phyloP scores from a whole-genome alignment of 2,329 filamentous ascomycete genomes.

The Penicillium sp. region DNA sequence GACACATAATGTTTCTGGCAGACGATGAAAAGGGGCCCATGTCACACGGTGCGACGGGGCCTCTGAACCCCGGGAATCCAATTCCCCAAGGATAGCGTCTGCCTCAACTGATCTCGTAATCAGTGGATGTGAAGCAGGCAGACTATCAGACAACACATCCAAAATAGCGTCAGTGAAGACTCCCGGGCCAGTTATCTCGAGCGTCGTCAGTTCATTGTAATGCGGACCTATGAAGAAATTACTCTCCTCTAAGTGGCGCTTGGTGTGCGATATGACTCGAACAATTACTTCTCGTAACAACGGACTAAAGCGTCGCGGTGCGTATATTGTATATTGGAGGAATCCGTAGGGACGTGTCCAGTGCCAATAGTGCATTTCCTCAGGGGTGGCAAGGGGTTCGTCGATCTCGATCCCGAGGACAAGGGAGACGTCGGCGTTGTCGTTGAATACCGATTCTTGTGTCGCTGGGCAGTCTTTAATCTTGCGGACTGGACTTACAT shows the following conservation, averaged over 20 bases:
- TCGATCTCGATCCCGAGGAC: constrained; percentile 38
- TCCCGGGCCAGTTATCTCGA: constrained; percentile 36
- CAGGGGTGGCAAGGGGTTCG: constrained; percentile 33
- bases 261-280: constrained; percentile 33
- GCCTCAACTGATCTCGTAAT: constrained; percentile 23
- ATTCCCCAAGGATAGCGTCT: constrained; percentile 25
- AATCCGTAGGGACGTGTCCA: constrained; percentile 37
- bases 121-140: constrained; percentile 28
- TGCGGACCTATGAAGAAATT: constrained; percentile 10
- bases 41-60: constrained; percentile 27
- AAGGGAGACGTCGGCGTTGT: constrained; percentile 29
- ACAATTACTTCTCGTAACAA: constrained; percentile 32
- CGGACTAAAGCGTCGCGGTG: constrained; percentile 36
- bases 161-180: constrained; percentile 37
- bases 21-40: constrained; percentile 35
- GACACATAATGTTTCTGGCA: constrained; percentile 27
- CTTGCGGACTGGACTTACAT: constrained; percentile 28
- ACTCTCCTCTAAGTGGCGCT: constrained; percentile 22
- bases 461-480: constrained; percentile 32
- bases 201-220: constrained; percentile 29
- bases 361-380: constrained; percentile 34
- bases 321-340: constrained; percentile 38
- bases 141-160: constrained; percentile 29
- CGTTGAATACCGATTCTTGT: constrained; percentile 9
- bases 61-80: constrained; percentile 1